A percentile compares a stretch with the other conserved stretches of the same genome.
Evolutionary conservation across 495 filamentous ascomycete species (phyloP).

Genomic region (Cercophora scortea): DNA sequence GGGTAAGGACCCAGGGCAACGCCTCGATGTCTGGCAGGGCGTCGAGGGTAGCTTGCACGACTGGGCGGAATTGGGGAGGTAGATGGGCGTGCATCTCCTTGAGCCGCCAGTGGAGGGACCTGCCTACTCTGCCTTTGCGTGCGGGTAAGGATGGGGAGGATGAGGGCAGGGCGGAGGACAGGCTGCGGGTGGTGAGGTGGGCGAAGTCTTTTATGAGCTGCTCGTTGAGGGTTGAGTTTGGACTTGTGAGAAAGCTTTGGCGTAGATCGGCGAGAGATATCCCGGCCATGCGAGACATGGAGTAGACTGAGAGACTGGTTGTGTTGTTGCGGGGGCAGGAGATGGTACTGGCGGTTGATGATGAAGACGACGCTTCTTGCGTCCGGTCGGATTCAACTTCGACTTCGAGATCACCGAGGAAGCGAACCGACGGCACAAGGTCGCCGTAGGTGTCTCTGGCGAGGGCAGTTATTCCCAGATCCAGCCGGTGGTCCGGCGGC

Average conservation of each 20-base stretch:
- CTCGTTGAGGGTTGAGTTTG: neutral
- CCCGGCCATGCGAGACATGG: slow-evolving; percentile 35
- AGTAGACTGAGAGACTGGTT: slow-evolving; percentile 26
- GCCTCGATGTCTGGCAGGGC: slow-evolving; percentile 29
- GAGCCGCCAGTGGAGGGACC: slow-evolving; percentile 28
- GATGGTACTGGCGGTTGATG: neutral
- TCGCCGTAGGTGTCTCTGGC: slow-evolving; percentile 31
- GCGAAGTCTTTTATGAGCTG: slow-evolving; percentile 34
- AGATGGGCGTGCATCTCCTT: slow-evolving; percentile 26
- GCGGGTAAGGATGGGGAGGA: neutral
- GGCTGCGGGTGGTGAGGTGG: slow-evolving; percentile 27
- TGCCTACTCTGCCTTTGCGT: slow-evolving; percentile 25
- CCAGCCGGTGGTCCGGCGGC: slow-evolving; percentile 31
- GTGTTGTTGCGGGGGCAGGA: neutral
- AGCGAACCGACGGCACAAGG: slow-evolving; percentile 30
- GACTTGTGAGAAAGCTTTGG: neutral
- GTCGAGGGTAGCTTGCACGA: slow-evolving; percentile 21
- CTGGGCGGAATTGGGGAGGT: slow-evolving; percentile 26
- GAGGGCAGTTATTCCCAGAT: slow-evolving; percentile 28
- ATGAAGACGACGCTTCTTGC: neutral
- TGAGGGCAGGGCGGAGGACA: slow-evolving; percentile 16
- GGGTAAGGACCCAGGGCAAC: slow-evolving; percentile 43
- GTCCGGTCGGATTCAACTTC: neutral
- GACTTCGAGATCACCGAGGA: slow-evolving; percentile 12
- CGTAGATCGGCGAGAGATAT: slow-evolving; percentile 23